These are phyloP conservation scores for Ophiostoma sp. DNA, from an alignment of 2,329 filamentous ascomycete species.

Conservation along the genomic window DNA sequence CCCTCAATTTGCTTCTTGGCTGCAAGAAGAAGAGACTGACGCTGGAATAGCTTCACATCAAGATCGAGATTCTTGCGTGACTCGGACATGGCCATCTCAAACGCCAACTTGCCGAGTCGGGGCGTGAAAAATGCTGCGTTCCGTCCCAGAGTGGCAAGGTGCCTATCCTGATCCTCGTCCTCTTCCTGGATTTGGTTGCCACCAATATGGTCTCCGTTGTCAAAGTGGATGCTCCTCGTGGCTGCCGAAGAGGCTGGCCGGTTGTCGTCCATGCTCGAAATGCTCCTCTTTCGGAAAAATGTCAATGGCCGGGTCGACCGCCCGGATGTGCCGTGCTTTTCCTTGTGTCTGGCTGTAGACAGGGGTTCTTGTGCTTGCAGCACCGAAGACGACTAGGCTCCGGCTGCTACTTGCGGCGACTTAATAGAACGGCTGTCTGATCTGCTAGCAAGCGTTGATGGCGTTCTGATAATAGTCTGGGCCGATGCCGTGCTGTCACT, in stretches of 20 bases:
- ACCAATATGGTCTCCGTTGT: not conserved
- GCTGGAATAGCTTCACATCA: slow-evolving; percentile 26
- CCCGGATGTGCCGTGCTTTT: not conserved
- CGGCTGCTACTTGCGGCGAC: slow-evolving; percentile 14
- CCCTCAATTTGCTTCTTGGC: slow-evolving; percentile 24
- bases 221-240: not conserved
- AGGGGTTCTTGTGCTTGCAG: not conserved
- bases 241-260: slow-evolving; percentile 15
- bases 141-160: not conserved
- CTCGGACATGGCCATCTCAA: slow-evolving; percentile 25
- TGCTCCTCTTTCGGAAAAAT: slow-evolving; percentile 18
- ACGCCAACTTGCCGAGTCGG: slow-evolving; percentile 24
- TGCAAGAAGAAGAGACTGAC: slow-evolving; percentile 26
- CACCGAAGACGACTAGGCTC: slow-evolving; percentile 21
- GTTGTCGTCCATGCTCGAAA: not conserved
- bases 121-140: slow-evolving; percentile 17
- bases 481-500: slow-evolving; percentile 17
- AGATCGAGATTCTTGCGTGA: slow-evolving; percentile 25
- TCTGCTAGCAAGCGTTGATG: not conserved
- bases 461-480: not conserved
- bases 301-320: slow-evolving; percentile 2
- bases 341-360: not conserved
- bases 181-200: not conserved
- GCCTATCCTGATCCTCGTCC: not conserved
- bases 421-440: not conserved